phyloP scores from a whole-genome alignment of 495 filamentous ascomycete species.

The Neurospora sp. region DNA sequence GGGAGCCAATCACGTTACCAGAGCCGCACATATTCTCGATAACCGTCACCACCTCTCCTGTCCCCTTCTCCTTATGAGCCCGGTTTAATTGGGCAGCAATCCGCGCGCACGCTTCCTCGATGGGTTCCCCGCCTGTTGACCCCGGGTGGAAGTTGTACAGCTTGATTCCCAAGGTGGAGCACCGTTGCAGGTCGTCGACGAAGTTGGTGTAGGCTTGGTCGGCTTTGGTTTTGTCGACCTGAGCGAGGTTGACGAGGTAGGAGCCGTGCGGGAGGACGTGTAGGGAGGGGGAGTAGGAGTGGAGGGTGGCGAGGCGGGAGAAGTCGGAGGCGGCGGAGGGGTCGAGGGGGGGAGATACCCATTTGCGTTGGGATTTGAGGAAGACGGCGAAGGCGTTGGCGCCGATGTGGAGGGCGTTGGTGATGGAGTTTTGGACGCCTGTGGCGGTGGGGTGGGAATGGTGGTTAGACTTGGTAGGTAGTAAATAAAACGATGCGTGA shows the following conservation, averaged over 20 bases:
- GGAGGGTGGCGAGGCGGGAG: conserved; percentile 49
- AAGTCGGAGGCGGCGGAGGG: conserved; percentile 59
- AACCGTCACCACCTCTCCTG: conserved; percentile 64
- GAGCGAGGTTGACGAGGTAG: conserved; percentile 92
- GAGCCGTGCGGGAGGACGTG: conserved; percentile 86
- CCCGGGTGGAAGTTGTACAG: conserved; percentile 98
- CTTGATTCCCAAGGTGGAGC: conserved; percentile 76
- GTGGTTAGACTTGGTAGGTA: conserved; percentile 1
- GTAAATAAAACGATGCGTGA: neutral
- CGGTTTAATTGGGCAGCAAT: conserved; percentile 71
- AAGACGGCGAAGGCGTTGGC: conserved; percentile 92
- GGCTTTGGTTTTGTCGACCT: conserved; percentile 65
- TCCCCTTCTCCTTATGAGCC: conserved; percentile 66
- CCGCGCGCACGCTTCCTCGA: conserved; percentile 59
- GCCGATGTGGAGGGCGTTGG: conserved; percentile 71
- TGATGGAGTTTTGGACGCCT: conserved; percentile 84
- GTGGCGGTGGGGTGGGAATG: neutral
- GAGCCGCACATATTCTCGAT: conserved; percentile 93
- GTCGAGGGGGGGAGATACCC: conserved; percentile 72
- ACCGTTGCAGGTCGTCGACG: conserved; percentile 78
- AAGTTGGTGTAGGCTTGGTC: conserved; percentile 82
- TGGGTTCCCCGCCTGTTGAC: conserved; percentile 54
- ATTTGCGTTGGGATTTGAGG: conserved; percentile 91
- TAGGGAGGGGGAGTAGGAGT: conserved; percentile 59
- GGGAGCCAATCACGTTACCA: conserved; percentile 75